Conservation (phyloP, 1,139 yeast genomes). For the Zygosaccharomyces pseudobailii region DNA sequence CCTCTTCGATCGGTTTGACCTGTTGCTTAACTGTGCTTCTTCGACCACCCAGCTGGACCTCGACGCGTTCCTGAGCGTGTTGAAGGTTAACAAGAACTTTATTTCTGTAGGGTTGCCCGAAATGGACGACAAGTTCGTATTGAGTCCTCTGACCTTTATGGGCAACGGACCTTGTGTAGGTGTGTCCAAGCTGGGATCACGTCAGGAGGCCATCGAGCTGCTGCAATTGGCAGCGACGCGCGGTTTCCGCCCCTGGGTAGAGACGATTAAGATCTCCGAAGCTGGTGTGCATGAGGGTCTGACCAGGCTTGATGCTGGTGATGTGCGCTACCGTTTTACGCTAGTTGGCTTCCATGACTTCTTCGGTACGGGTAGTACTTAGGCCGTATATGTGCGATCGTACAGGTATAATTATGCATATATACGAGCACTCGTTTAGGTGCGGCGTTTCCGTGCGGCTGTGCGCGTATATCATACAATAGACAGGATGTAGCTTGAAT, state of each 20-base stretch:
- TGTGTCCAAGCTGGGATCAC: slow-evolving; percentile 39
- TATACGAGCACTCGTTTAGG: no score
- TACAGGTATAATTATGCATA: no score
- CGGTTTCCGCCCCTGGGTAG: slow-evolving; percentile 55
- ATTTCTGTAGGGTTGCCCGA: slow-evolving; percentile 54
- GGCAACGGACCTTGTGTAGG: slow-evolving; percentile 37
- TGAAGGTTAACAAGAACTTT: slow-evolving; percentile 46
- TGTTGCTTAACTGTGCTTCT: slow-evolving; percentile 49
- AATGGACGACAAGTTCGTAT: slow-evolving; percentile 39
- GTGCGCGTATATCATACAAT: no score
- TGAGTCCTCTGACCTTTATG: slow-evolving; percentile 42
- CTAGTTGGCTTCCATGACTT: slow-evolving; percentile 41
- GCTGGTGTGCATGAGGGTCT: slow-evolving; percentile 49
- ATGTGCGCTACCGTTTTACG: slow-evolving; percentile 61
- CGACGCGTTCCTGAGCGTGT: slow-evolving; percentile 34
- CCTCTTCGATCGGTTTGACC: slow-evolving; percentile 39
- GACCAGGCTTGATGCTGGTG: slow-evolving; percentile 47
- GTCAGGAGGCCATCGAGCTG: slow-evolving; percentile 52
- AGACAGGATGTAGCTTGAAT: no score
- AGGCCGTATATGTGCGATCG: not conserved
- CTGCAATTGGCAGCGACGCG: slow-evolving; percentile 51
- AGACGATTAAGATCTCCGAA: slow-evolving; percentile 50
- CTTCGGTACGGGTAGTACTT: slow-evolving; percentile 9
- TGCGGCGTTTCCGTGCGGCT: no score
- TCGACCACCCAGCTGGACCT: slow-evolving; percentile 41